Percentiles rank a stretch among this genome's conserved stretches.
Evolutionary conservation across 2,329 filamentous ascomycete species (phyloP).

Genomic region (Penicillium capsulatum): DNA sequence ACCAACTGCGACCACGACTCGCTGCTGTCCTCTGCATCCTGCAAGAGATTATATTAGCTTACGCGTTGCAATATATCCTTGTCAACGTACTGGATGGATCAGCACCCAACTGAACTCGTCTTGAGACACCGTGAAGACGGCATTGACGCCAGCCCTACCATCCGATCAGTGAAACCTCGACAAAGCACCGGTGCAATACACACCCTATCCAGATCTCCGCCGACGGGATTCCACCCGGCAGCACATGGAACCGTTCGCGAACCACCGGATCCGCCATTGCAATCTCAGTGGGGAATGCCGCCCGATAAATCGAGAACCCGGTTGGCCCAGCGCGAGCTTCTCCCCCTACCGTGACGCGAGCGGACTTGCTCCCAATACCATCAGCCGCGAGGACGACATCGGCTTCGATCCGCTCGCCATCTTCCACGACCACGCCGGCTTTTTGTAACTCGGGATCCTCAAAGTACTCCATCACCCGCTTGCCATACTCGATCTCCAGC

Average conservation of each 20-base stretch:
- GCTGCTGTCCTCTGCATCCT: slow-evolving; percentile 3
- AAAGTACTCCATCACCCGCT: slow-evolving; percentile 13
- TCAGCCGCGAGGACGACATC: slow-evolving; percentile 33
- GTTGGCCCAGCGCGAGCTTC: slow-evolving; percentile 20
- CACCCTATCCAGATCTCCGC: slow-evolving; percentile 7
- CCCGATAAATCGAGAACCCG: slow-evolving; percentile 23
- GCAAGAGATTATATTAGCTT: background rate
- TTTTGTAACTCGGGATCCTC: slow-evolving; percentile 1
- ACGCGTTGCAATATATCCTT: background rate
- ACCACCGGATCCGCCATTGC: slow-evolving; percentile 3
- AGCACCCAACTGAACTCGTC: slow-evolving; percentile 5
- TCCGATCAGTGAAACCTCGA: too few species aligned
- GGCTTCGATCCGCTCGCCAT: slow-evolving; percentile 21
- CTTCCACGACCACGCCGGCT: slow-evolving; percentile 18
- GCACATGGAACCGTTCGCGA: background rate
- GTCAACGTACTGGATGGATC: slow-evolving; percentile 6
- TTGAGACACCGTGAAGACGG: background rate
- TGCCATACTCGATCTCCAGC: slow-evolving; percentile 17
- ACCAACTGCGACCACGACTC: slow-evolving; percentile 15
- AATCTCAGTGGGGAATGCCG: slow-evolving; percentile 14
- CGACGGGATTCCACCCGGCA: slow-evolving; percentile 1
- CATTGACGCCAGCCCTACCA: too few species aligned
- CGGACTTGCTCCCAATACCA: slow-evolving; percentile 29
- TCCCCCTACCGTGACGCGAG: slow-evolving; percentile 17
- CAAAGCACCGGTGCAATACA: too few species aligned